Evolutionary conservation across 139 green algal genomes (phyloP).

Genomic region (Astrephomene gubernaculifera): DNA sequence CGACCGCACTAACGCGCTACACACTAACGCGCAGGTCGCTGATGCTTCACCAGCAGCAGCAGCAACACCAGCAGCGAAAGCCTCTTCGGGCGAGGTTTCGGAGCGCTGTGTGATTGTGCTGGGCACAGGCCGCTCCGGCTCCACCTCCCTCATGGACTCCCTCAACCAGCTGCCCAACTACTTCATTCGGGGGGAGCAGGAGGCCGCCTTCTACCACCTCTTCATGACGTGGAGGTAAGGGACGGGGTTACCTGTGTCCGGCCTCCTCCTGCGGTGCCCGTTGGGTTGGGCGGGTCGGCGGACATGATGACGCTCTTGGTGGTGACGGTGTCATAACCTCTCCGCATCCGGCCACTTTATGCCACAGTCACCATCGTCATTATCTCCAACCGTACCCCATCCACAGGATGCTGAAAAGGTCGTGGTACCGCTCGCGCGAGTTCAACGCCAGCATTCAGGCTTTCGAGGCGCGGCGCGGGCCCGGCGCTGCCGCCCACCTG

Average conservation of each 20-base stretch:
- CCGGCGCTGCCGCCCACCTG: background rate
- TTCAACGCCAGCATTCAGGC: background rate
- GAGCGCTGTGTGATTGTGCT: slow-evolving; percentile 22
- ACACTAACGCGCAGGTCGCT: too few species aligned
- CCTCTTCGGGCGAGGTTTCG: too few species aligned
- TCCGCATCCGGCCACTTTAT: too few species aligned
- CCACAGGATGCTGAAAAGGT: background rate
- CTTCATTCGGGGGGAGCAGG: slow-evolving; percentile 32
- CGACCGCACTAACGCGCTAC: too few species aligned
- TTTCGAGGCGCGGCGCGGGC: background rate
- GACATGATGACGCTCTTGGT: too few species aligned
- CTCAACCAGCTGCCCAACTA: slow-evolving; percentile 40
- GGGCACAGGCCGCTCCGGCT: slow-evolving; percentile 29
- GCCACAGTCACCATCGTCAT: too few species aligned
- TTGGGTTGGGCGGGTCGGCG: too few species aligned
- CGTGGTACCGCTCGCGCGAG: background rate
- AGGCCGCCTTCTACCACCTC: background rate
- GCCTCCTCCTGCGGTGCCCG: too few species aligned
- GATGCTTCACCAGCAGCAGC: too few species aligned
- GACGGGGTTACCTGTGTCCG: background rate
- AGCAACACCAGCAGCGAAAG: too few species aligned
- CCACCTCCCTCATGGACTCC: slow-evolving; percentile 5
- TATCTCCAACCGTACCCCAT: too few species aligned
- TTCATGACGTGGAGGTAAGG: slow-evolving; percentile 15
- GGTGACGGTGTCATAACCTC: too few species aligned